Conservation (phyloP, 805 yeast genomes). For the Saturnispora sanitii region DNA sequence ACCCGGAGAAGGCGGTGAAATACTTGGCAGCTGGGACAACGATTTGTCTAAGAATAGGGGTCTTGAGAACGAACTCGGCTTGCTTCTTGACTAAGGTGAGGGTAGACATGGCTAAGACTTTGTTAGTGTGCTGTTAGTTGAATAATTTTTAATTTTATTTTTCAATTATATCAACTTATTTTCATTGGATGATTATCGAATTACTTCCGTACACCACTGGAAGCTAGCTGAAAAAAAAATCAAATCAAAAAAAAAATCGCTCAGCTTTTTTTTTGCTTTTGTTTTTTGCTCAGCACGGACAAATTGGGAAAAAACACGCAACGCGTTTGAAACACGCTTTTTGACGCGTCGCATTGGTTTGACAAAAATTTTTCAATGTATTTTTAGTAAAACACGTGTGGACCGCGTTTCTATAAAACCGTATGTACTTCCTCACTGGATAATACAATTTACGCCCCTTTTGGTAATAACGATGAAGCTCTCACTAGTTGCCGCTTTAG, state of each 20-base stretch:
- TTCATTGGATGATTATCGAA: background rate
- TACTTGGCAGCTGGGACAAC: conserved; percentile 72
- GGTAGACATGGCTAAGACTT: conserved; percentile 44
- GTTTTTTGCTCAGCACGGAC: background rate
- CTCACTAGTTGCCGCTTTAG: background rate
- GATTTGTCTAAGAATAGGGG: conserved; percentile 68
- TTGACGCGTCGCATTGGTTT: background rate
- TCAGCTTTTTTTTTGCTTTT: too few relatives aligned
- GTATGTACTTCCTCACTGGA: too few relatives aligned
- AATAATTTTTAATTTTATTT: background rate
- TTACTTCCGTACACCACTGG: background rate
- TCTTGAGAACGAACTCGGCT: conserved; percentile 69
- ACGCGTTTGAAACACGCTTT: background rate
- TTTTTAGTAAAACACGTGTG: too few relatives aligned
- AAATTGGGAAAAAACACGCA: background rate
- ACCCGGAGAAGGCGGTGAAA: conserved; percentile 71
- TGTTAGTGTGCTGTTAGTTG: too few relatives aligned
- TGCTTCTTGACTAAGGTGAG: conserved; percentile 62
- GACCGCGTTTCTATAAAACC: too few relatives aligned
- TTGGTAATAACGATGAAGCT: background rate
- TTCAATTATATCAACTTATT: background rate
- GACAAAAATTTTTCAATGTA: too few relatives aligned
- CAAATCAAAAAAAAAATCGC: too few relatives aligned
- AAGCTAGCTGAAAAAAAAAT: background rate
- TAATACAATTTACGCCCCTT: background rate